Evolutionary conservation across 2,329 filamentous ascomycete genomes (phyloP), one percentile per base, ranked within the genome.

Genomic region (Trichoderma sp.): DNA sequence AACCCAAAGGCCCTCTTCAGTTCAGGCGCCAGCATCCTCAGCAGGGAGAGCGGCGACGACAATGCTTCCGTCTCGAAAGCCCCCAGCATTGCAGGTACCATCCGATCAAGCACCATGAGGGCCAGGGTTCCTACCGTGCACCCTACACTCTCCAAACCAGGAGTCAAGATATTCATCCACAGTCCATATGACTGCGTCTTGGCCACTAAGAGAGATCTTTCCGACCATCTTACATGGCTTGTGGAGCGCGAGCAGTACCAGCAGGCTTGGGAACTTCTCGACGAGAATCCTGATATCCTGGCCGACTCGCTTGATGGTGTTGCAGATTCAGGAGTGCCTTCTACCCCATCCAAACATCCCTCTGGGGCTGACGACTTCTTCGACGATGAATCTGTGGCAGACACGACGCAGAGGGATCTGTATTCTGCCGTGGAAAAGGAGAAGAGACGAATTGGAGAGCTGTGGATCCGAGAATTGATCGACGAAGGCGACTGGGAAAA

Each of bases 141-240:
- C 73, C 77, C 85, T 63, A 81, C 81, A 70, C 75, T 90, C 68
- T 71, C 82, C 69, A 83, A 87, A 72, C 81, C 80, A 58, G 83
- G 85, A 1, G 76, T 83, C 71, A 83, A 98, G 72, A 90, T 99
- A 17, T 97, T 97, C 74, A 92, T 99, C 47, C 93, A 97, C 72
- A 97, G 93, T 71, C 95, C 95, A 0, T 99, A 96, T 73, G 95
- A 99, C 77, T 98, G 93, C 72, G 90, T 98, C n/a, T 80, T 97
- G 63, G 92, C 92, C 0, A 92, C 95, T 2, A 93, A 93, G 74
- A 85, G 95, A 70, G 93, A 97, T 72, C 82, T 96, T 17, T 82
- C 87, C 3, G 95, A 99, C 76, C 93, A 96, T 72, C 80, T 98
- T 24, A 81, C 83, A 7, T 99, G 94, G 94, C 81, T 98, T 15